Conservation (phyloP, 2,329 filamentous ascomycete genomes). For the Microdochium paspali region DNA sequence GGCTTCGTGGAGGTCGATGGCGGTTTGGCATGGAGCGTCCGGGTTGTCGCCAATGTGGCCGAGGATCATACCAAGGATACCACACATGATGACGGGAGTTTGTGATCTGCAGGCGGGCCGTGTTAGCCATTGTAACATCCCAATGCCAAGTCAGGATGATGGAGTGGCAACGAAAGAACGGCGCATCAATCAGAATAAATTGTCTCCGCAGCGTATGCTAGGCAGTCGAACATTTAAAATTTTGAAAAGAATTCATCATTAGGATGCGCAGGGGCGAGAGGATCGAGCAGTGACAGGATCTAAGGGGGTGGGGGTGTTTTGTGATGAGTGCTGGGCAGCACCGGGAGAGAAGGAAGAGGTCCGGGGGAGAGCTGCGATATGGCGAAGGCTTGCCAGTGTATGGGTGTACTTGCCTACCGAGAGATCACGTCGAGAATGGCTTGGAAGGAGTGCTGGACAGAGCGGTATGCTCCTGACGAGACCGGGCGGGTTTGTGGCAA, state of each 20-base stretch:
- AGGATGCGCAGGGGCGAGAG: slow-evolving; percentile 2
- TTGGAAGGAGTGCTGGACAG: background rate
- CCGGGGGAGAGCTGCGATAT: too few relatives aligned
- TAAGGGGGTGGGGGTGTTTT: too few relatives aligned
- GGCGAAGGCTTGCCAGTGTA: too few relatives aligned
- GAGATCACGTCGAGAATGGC: too few relatives aligned
- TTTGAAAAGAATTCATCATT: slow-evolving; percentile 17
- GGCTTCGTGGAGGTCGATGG: slow-evolving; percentile 45
- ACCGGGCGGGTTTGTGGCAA: too few relatives aligned
- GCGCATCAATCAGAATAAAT: slow-evolving; percentile 12
- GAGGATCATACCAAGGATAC: slow-evolving; percentile 51
- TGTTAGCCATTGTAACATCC: background rate
- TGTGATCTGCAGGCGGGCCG: background rate
- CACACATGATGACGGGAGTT: slow-evolving; percentile 41
- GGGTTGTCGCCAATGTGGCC: slow-evolving; percentile 38
- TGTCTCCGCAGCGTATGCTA: slow-evolving; percentile 17
- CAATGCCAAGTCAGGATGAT: background rate
- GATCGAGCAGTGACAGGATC: too few relatives aligned
- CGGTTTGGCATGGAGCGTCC: slow-evolving; percentile 35
- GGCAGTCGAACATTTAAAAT: slow-evolving; percentile 21
- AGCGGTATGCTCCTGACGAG: too few relatives aligned
- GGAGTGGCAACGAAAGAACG: background rate
- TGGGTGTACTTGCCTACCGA: too few relatives aligned
- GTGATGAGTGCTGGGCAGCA: too few relatives aligned
- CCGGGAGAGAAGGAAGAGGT: too few relatives aligned